Conservation (phyloP, 441 rosid genomes). For the Daphne laureola region DNA sequence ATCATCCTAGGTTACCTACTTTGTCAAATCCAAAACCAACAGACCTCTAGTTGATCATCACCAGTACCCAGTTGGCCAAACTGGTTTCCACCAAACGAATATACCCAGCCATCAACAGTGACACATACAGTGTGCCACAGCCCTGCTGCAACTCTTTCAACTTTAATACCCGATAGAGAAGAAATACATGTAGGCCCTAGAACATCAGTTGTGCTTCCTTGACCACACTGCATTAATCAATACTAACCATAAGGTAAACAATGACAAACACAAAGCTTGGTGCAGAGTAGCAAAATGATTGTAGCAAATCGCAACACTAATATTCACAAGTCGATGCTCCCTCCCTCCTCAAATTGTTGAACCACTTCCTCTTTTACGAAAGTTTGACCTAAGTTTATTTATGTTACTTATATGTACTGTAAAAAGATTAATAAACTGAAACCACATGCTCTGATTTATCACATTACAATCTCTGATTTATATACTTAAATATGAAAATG, state of each 20-base stretch:
- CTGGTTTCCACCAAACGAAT: conserved; percentile 77
- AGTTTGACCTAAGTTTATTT: too few relatives aligned
- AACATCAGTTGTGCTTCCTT: conserved; percentile 57
- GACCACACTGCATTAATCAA: conserved; percentile 48
- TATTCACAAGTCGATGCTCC: too few relatives aligned
- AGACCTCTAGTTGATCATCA: conserved; percentile 60
- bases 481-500: too few relatives aligned
- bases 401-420: too few relatives aligned
- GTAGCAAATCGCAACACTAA: too few relatives aligned
- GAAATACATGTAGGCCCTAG: conserved; percentile 54
- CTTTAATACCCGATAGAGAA: conserved; percentile 29
- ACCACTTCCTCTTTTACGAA: too few relatives aligned
- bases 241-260: conserved; percentile 3
- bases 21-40: not conserved
- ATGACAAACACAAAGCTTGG: not conserved
- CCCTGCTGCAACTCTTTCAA: conserved; percentile 53
- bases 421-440: too few relatives aligned
- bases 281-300: too few relatives aligned
- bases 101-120: conserved; percentile 45
- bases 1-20: not conserved
- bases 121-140: conserved; percentile 71
- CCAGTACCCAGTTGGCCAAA: conserved; percentile 79
- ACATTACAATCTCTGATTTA: too few relatives aligned
- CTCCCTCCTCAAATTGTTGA: too few relatives aligned
- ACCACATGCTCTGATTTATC: too few relatives aligned